Base-by-base conservation (phyloP, 2,329 filamentous ascomycete species). In the Chrysosporium keratinophilum region DNA sequence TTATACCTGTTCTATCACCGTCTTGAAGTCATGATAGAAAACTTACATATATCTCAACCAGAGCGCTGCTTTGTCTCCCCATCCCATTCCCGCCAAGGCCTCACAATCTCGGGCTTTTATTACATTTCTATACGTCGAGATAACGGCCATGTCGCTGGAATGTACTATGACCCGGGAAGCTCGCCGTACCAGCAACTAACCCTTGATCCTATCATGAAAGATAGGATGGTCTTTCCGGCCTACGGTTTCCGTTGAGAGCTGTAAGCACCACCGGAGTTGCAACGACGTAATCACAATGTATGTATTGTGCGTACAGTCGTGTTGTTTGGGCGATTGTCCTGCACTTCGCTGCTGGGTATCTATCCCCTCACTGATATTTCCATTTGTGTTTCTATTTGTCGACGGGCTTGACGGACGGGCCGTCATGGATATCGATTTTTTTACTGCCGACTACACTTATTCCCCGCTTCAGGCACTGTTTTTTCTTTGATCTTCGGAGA, bases 71-170 rank as follows among this genome's bases (percentile, higher is more conserved):
- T 76, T 61, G 71, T 76, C 57, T 72, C 71, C 0, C 72, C 72
- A 1, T 72, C 70, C 46, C 69, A 74, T 56, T 67, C 71, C 41
- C 70, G 67, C 52, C 72, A 69, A 63, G 71, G 73, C 14, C 69
- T 76, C 19, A 76, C 73, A 1, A 76, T 76, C 41, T 74, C 71
- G 34, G 74, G 74, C 1, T 76, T 76, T 60, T 76, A 76, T 56
- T 76, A 76, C 56, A 71, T 76, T 41, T 73, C 73, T 15, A 60
- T 76, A 35, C 65, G 70, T 55, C 71, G 74, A 34, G 67, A 69
- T 41, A 69, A 68, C 23, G 74, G 74, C 15, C 64, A 71, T 34
- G 69, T 76, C 35, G 73, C 76, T 52, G 74, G 74, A 9, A 60
- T 76, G 42, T 76, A 76, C 47, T 75, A 75, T 58, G 74, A 76